Base-by-base conservation (phyloP, 1,284 basidiomycete species). In the Tausonia pullulans region DNA sequence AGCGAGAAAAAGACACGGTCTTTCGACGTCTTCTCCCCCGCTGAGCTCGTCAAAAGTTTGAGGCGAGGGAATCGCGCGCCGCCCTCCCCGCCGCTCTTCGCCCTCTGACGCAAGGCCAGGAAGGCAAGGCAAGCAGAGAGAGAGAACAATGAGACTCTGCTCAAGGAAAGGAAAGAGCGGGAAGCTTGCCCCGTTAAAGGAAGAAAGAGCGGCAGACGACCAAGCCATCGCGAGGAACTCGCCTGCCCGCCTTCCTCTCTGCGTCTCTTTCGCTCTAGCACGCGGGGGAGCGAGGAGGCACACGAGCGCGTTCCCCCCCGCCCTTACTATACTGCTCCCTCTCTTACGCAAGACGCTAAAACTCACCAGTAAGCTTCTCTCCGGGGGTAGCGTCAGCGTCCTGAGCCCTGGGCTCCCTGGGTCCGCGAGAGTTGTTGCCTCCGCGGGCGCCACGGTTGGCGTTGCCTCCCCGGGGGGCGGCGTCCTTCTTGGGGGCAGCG, bases 361-460 rank as follows among this genome's bases (percentile, higher is more conserved):
- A 60, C 59, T 46, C 51, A 60, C 59, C 51, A 49, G 44, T 45
- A 50, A 58, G 44, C 58, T 61, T 60, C 64, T 65, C 64, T 53
- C 64, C 64, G 50, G 48, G 43, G 27, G 64, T 58, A 49, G 63
- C 44, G 51, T 51, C 64, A 53, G 54, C 60, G 53, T 60, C 58
- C 63, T 59, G 52, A 57, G 49, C 58, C 53, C 63, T 59, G 60
- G 58, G 58, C 52, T 59, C 58, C 5, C 61, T 40, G 58, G 57
- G 58, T 40, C 52, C 60, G 51, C 64, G 64, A 10, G 27, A 27
- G 27, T 27, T 27, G 27, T 27, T 27, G 27, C 27, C 27, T 27
- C 27, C 27, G 27, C 27, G 27, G 27, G 43, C 49, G 14, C 49
- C 44, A 11, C 45, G 48, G 54, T 65, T 56, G 16, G 40, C 41